Base-by-base conservation (phyloP, 225 moss, liverwort and hornwort genomes). In the Marchantia paleacea region DNA sequence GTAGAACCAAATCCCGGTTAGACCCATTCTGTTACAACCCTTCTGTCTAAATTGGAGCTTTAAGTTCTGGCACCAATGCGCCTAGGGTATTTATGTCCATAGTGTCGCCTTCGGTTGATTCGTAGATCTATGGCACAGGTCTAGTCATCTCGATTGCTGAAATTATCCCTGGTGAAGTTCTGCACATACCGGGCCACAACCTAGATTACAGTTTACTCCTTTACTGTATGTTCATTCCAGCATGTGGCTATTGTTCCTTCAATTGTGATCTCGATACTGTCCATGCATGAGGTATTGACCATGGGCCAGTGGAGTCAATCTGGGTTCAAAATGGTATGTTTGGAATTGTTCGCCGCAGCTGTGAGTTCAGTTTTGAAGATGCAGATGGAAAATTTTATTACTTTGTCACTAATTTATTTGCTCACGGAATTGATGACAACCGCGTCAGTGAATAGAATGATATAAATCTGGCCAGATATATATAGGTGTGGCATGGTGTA, bases 221-320 rank as follows among this genome's bases (percentile, higher is more conserved):
- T 7, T 29, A 7, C 22, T n/a, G 75, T 75, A 76, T 14, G 72
- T 73, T 10, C 10, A 20, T 7, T 55, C 75, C 58, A 58, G 6
- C 58, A 60, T 39, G 31, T 28, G 58, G 75, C 57, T 30, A 4
- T 10, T 60, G 18, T 76, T 31, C 58, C 52, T 51, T 74, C 25
- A 55, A 54, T 74, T 55, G 52, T 53, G 53, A 72, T 72, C 72
- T n/a, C 51, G n/a, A 72, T 19, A 52, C 51, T 72, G 22, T 72
- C n/a, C 10, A n/a, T 10, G 4, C 52, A n/a, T 0, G 22, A 52
- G 22, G 72, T 70, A 7, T 7, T 7, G 12, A 11, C 52, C 31
- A 4, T 51, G 5, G 6, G 24, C 1, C 19, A 18, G 60, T 19
- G 22, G 22, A 22, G 58, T 19, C 58, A 16, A 14, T 58, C 3